Base-by-base conservation (phyloP, 805 yeast species). In the Kuraishia cidri region DNA sequence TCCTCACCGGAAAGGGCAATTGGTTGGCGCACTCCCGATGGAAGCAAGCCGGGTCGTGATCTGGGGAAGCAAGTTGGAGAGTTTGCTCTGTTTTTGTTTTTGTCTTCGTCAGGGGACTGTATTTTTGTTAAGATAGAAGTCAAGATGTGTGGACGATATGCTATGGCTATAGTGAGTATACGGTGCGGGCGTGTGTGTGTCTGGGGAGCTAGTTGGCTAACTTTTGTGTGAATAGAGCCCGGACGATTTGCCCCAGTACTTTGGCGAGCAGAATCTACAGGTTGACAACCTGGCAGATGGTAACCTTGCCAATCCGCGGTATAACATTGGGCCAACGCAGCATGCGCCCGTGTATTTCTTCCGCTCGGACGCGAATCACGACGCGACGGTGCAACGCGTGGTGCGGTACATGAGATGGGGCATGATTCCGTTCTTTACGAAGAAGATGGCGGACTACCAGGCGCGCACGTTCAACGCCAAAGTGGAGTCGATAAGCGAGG, bases 331-430 rank as follows among this genome's bases (percentile, higher is more conserved):
- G 0, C 92, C 90, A 1, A 75, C 82, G 3, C 56, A 60, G 24
- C 42, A 40, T 10, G 73, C 63, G 1, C 81, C 64, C 26, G 75
- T 52, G 33, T 67, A 39, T 39, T 38, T 32, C 27, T 15, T 20
- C 2, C 4, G 30, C 14, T 26, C 32, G 12, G 13, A 30, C 8
- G 3, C 32, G 8, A n/a, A 18, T 20, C 10, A 13, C 15, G 17
- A 25, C 9, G 13, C 6, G 13, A 18, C 24, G 26, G 22, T 13
- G n/a, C 5, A 14, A 7, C 30, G 39, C 1, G 37, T 47, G 3
- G 22, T 72, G 3, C 58, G 70, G 35, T 64, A 67, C 28, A 83
- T 84, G 92, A 69, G 67, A 30, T 87, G 94, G 83, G 92, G 95
- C 0, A 56, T 86, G 24, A 66, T 83, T 1, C 95, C 95, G 0